phyloP scores from a whole-genome alignment of 345 rosid genomes.

The Populus nigra region DNA sequence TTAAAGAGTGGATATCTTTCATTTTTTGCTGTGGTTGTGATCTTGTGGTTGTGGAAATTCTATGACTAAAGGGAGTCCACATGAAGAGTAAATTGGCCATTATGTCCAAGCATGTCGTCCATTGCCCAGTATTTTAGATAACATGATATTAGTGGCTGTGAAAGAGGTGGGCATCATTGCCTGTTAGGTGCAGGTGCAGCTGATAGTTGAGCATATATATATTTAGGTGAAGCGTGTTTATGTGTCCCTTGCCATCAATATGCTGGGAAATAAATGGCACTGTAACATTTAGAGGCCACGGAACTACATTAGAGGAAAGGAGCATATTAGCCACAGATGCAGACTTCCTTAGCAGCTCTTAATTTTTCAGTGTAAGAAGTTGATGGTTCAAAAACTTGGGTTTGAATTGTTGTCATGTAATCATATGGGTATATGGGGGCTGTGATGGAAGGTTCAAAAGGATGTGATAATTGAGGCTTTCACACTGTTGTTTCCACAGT shows the following conservation, averaged over 20 bases:
- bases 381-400: constrained; percentile 63
- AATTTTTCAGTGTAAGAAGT: constrained; percentile 74
- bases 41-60: not conserved
- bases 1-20: constrained; percentile 15
- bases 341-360: constrained; percentile 36
- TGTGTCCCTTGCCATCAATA: constrained; percentile 23
- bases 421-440: constrained; percentile 37
- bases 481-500: constrained; percentile 44
- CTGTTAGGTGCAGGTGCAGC: constrained; percentile 38
- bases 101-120: constrained; percentile 23
- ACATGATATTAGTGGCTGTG: constrained; percentile 23
- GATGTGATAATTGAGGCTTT: constrained; percentile 23
- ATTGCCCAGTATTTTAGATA: constrained; percentile 18
- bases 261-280: constrained; percentile 24
- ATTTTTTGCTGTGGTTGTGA: constrained; percentile 1
- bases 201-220: constrained; percentile 36
- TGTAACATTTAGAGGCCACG: constrained; percentile 12
- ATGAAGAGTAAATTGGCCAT: constrained; percentile 19
- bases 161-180: constrained; percentile 38
- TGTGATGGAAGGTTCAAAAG: constrained; percentile 27
- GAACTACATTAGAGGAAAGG: constrained; percentile 17
- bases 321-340: constrained; percentile 19
- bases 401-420: constrained; percentile 25
- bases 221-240: constrained; percentile 35
- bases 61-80: constrained; percentile 6